Conservation (phyloP, 2,329 filamentous ascomycete species). For the Ambrosiella cleistominuta region DNA sequence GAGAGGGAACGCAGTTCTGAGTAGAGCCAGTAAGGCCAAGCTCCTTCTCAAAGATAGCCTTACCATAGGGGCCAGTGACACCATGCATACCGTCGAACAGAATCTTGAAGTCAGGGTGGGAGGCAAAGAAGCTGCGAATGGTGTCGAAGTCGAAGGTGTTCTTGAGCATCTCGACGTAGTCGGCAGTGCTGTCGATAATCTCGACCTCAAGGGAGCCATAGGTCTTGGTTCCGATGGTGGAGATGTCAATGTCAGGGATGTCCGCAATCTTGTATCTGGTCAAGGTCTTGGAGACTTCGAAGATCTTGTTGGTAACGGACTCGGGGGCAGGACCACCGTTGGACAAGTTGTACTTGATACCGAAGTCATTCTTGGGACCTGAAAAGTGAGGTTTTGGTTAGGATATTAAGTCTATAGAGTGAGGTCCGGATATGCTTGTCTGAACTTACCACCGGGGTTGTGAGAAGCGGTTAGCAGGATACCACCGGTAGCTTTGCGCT, state of each 20-base stretch:
- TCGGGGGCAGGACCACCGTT: slow-evolving; percentile 94
- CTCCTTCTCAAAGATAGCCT: slow-evolving; percentile 87
- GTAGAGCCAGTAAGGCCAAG: slow-evolving; percentile 62
- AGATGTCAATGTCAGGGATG: slow-evolving; percentile 72
- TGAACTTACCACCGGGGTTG: slow-evolving; percentile 74
- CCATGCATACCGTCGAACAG: slow-evolving; percentile 89
- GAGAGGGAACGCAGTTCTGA: slow-evolving; percentile 82
- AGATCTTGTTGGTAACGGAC: slow-evolving; percentile 96
- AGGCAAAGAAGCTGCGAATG: slow-evolving; percentile 82
- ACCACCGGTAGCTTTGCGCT: slow-evolving; percentile 85
- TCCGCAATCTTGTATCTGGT: slow-evolving; percentile 83
- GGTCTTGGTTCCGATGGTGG: slow-evolving; percentile 62
- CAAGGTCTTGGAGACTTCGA: slow-evolving; percentile 73
- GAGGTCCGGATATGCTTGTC: background rate
- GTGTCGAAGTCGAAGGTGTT: slow-evolving; percentile 95
- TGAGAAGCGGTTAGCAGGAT: slow-evolving; percentile 95
- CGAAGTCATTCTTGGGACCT: slow-evolving; percentile 91
- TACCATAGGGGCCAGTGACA: slow-evolving; percentile 88
- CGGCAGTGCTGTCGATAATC: slow-evolving; percentile 78
- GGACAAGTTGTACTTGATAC: slow-evolving; percentile 98
- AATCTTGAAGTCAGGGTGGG: slow-evolving; percentile 84
- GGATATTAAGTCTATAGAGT: background rate
- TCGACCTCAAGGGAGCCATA: slow-evolving; percentile 85
- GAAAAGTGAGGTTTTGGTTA: background rate
- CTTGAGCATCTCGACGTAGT: slow-evolving; percentile 92